phyloP scores from a whole-genome alignment of 148 eudicot species.

The Talinum fruticosum region DNA sequence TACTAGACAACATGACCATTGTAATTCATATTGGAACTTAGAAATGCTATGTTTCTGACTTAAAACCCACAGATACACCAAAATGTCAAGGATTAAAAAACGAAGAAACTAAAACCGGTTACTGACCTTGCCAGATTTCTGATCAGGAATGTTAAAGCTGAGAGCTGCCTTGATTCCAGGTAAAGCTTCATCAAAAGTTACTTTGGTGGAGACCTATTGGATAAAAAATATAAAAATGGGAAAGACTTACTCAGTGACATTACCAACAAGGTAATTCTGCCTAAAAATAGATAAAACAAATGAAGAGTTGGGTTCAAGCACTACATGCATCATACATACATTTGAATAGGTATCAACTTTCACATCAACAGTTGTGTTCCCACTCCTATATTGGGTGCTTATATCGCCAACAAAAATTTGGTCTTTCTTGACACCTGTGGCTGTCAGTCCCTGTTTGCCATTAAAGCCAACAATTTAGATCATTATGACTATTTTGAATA shows the following conservation, averaged over 20 bases:
- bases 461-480: neutral
- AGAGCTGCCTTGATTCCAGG: conserved; percentile 63
- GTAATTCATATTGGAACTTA: neutral
- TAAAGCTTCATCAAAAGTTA: conserved; percentile 56
- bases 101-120: neutral
- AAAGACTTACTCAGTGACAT: neutral
- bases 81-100: neutral
- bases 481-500: neutral
- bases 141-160: conserved; percentile 81
- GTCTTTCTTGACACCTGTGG: conserved; percentile 77
- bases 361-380: conserved; percentile 70
- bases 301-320: neutral
- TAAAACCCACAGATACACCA: neutral
- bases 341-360: conserved; percentile 81
- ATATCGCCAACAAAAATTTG: conserved; percentile 80
- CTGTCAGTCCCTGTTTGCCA: conserved; percentile 64
- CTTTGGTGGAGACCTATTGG: conserved; percentile 69
- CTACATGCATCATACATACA: conserved; percentile 40
- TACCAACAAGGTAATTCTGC: neutral
- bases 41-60: neutral
- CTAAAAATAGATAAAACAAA: neutral
- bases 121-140: conserved; percentile 84
- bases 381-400: conserved; percentile 65
- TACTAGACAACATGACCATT: neutral
- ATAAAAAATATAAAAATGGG: conserved; percentile 1